phyloP scores from a whole-genome alignment of 768 basidiomycete genomes.

The Trametes cinnabarina region DNA sequence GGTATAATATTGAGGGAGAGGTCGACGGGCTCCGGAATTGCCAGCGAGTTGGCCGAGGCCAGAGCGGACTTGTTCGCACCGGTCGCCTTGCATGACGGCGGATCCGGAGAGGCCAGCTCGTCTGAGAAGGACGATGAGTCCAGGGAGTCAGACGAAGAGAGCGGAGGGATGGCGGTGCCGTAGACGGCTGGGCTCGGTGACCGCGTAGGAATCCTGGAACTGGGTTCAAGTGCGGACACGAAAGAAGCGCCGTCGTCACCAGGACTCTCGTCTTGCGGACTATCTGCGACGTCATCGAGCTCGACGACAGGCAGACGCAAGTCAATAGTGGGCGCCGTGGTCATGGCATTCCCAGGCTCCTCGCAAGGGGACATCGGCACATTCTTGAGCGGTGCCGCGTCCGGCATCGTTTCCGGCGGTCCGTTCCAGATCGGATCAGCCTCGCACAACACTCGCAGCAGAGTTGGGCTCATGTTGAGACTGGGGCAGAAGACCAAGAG shows the following conservation, averaged over 20 bases:
- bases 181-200: conserved; percentile 36
- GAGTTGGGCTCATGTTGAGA: conserved; percentile 71
- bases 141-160: conserved; percentile 58
- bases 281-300: conserved; percentile 5
- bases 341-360: not conserved
- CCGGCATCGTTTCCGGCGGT: not conserved
- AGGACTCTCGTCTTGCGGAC: conserved; percentile 5
- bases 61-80: conserved; percentile 9
- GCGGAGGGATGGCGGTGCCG: conserved; percentile 42
- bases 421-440: conserved; percentile 63
- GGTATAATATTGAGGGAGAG: not conserved
- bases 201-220: conserved; percentile 28
- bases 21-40: conserved; percentile 11
- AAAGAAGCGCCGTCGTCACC: conserved; percentile 28
- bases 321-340: not conserved
- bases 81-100: not conserved
- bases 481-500: conserved; percentile 87
- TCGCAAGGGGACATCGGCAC: no score
- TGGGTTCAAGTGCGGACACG: conserved; percentile 32
- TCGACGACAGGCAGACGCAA: conserved; percentile 16
- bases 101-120: conserved; percentile 19
- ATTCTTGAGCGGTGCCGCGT: not conserved
- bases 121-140: conserved; percentile 55
- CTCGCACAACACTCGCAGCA: conserved; percentile 74
- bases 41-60: conserved; percentile 11